These are phyloP conservation scores for Diaporthe nobilis DNA, from an alignment of 2,329 filamentous ascomycete genomes.

Conservation along the genomic window DNA sequence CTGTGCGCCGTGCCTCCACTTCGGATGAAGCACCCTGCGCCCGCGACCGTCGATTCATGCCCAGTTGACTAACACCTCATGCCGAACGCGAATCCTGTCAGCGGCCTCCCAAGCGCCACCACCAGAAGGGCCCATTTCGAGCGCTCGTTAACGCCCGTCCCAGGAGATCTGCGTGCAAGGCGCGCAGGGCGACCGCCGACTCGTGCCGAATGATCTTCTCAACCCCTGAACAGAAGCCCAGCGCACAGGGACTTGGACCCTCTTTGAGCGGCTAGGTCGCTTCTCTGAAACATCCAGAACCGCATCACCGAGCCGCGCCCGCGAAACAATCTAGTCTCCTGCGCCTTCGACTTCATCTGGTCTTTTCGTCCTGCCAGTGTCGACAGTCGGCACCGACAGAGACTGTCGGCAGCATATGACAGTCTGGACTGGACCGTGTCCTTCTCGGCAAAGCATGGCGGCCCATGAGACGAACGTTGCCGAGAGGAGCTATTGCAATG, in stretches of 20 bases:
- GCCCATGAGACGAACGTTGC: constrained; percentile 1
- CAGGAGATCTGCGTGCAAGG: background rate
- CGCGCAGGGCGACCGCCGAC: background rate
- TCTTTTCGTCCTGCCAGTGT: background rate
- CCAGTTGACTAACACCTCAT: background rate
- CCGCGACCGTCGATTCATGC: constrained; percentile 1
- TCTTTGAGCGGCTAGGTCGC: constrained; percentile 21
- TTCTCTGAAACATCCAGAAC: constrained; percentile 26
- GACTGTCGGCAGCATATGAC: constrained; percentile 1
- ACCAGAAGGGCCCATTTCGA: background rate
- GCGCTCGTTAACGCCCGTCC: background rate
- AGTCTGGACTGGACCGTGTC: background rate
- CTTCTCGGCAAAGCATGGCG: background rate
- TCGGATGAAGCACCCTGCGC: constrained; percentile 20
- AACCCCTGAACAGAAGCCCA: background rate
- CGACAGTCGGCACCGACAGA: background rate
- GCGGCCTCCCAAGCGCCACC: constrained; percentile 23
- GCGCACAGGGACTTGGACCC: background rate
- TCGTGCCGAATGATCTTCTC: background rate
- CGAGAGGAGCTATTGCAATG: background rate
- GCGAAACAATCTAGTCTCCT: background rate
- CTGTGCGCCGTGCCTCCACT: constrained; percentile 15
- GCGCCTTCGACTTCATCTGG: constrained; percentile 7
- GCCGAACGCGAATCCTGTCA: background rate
- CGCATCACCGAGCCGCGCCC: background rate